Evolutionary conservation across 805 yeast species (phyloP), one percentile per base, ranked within the genome.

Genomic region (Metschnikowia hibisci): DNA sequence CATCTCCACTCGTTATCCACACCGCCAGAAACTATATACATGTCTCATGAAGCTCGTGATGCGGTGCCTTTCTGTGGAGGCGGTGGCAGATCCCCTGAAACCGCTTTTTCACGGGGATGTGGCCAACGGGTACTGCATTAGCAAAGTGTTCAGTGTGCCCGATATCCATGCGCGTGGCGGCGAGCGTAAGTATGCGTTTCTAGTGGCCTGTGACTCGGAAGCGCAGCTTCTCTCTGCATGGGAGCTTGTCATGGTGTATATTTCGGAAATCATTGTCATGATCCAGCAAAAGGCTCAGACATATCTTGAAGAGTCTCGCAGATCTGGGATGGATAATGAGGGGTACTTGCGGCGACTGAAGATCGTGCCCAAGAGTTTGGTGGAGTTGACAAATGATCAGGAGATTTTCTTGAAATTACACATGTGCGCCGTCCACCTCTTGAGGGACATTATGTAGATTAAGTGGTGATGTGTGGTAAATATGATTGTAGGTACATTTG

Each of bases 101-200:
- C 87, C 89, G 0, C 63, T 82, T 53, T 76, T 77, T 48, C 80
- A 77, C 53, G 87, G 85, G 4, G 88, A 84, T 52, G 74, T 75
- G 10, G 54, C 65, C 4, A 70, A 77, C 44, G 90, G 90, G 0
- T 74, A 76, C 49, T 78, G 87, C 23, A 60, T 84, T 6, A 71
- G 77, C 11, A 67, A 77, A 44, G 73, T 81, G 3, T 82, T 84
- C 65, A 82, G 82, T 56, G 59, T 83, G 25, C 67, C 69, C 32
- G 91, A 84, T 58, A 62, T 71, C 10, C 77, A 78, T 37, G 89
- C 91, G 0, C 67, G 91, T 43, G 91, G 91, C 2, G 78, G 84
- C 1, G 89, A 84, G 57, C 65, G 91, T 45, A 74, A 84, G 41
- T 84, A 82, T 52, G 70, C 83, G 0, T 58, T 82, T 14, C 70